Evolutionary conservation across 1,139 yeast species (phyloP).

Genomic region (Pichia sp.): DNA sequence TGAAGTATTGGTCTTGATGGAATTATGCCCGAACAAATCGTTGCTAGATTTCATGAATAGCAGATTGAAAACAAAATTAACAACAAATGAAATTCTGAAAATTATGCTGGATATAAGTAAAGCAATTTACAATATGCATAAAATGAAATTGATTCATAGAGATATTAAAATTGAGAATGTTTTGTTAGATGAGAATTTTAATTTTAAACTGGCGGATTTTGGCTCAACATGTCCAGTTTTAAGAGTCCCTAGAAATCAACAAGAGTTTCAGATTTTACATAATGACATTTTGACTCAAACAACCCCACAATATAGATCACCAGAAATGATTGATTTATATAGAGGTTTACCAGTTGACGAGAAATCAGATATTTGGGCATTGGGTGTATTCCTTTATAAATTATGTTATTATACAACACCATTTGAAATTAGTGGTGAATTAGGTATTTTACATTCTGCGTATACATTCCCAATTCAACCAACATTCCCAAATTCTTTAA

Average conservation of each 20-base stretch:
- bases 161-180: conserved; percentile 80
- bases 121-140: conserved; percentile 72
- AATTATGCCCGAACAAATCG: conserved; percentile 66
- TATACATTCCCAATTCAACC: conserved; percentile 51
- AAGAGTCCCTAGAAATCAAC: conserved; percentile 58
- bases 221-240: conserved; percentile 63
- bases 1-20: conserved; percentile 75
- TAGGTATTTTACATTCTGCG: conserved; percentile 58
- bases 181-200: conserved; percentile 45
- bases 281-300: conserved; percentile 70
- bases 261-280: conserved; percentile 53
- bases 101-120: conserved; percentile 62
- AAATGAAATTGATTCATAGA: conserved; percentile 55
- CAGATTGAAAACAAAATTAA: conserved; percentile 55
- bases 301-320: conserved; percentile 77
- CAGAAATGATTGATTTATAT: conserved; percentile 74
- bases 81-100: conserved; percentile 55
- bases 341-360: conserved; percentile 65
- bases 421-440: conserved; percentile 66
- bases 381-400: conserved; percentile 72
- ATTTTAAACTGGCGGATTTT: conserved; percentile 69
- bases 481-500: conserved; percentile 42
- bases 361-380: conserved; percentile 78
- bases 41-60: conserved; percentile 70
- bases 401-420: conserved; percentile 78